These are phyloP conservation scores for Cytospora leucostoma DNA, from an alignment of 2,329 filamentous ascomycete genomes.

Conservation along the genomic window DNA sequence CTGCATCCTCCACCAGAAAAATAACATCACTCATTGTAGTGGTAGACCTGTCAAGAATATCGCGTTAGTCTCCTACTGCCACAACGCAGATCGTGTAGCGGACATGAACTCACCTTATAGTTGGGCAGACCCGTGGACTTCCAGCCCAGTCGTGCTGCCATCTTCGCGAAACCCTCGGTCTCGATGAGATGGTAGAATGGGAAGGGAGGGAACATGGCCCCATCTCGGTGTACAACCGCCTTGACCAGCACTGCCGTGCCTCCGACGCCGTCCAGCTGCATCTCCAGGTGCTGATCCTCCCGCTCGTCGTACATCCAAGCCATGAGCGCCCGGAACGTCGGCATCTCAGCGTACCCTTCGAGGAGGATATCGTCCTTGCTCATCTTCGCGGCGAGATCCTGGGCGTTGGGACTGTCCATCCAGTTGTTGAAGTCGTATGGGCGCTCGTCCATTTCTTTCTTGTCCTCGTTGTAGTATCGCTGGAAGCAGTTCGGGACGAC, in stretches of 20 bases:
- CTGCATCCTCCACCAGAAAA: background rate
- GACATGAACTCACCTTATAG: slow-evolving; percentile 72
- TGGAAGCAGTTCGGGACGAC: slow-evolving; percentile 97
- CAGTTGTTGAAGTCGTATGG: slow-evolving; percentile 98
- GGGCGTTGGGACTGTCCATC: slow-evolving; percentile 83
- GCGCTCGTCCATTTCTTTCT: slow-evolving; percentile 70
- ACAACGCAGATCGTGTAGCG: slow-evolving; percentile 19
- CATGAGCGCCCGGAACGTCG: slow-evolving; percentile 91
- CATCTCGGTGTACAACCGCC: slow-evolving; percentile 94
- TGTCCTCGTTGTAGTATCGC: slow-evolving; percentile 70
- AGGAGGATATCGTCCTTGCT: slow-evolving; percentile 88
- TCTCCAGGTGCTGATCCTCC: slow-evolving; percentile 60
- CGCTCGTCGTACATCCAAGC: slow-evolving; percentile 69
- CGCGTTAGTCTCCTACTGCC: slow-evolving; percentile 10
- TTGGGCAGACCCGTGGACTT: slow-evolving; percentile 86
- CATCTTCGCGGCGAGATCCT: slow-evolving; percentile 76
- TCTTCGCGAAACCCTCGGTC: slow-evolving; percentile 97
- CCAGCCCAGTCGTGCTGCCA: slow-evolving; percentile 89
- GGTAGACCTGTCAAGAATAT: slow-evolving; percentile 65
- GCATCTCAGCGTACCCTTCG: slow-evolving; percentile 90
- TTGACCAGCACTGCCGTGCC: slow-evolving; percentile 92
- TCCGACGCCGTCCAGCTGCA: slow-evolving; percentile 88
- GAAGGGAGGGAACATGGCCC: slow-evolving; percentile 98
- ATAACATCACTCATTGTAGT: slow-evolving; percentile 73
- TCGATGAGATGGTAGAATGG: slow-evolving; percentile 96